A percentile compares a stretch with the other conserved stretches of the same genome.
Conservation (phyloP, 257 asterid genomes). For the Primulina eburnea region DNA sequence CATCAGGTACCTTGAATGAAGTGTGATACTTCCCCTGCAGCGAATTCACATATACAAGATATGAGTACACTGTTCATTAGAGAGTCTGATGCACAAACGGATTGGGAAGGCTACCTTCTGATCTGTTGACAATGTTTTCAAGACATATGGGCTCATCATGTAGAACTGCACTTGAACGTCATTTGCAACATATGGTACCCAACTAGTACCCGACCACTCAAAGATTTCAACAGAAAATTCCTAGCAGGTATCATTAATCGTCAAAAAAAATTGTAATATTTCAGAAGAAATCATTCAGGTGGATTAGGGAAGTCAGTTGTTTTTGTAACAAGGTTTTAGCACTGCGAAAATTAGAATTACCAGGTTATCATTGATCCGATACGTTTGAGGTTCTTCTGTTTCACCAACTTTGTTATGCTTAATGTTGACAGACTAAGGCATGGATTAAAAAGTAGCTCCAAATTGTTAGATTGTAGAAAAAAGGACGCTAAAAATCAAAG, state of each 20-base stretch:
- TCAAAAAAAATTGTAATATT: not conserved
- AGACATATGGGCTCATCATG: conserved; percentile 91
- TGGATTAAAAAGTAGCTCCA: too few species aligned
- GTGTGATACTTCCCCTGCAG: conserved; percentile 67
- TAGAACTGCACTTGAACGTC: conserved; percentile 86
- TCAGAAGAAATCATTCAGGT: not conserved
- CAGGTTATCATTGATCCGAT: conserved; percentile 80
- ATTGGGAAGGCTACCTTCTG: conserved; percentile 46
- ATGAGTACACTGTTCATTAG: conserved; percentile 3
- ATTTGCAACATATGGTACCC: conserved; percentile 77
- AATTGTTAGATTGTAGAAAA: not conserved
- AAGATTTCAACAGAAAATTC: conserved; percentile 67
- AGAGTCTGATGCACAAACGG: not conserved
- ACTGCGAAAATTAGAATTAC: conserved; percentile 28
- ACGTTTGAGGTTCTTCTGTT: conserved; percentile 67
- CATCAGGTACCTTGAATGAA: conserved; percentile 83
- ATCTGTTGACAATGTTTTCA: conserved; percentile 77
- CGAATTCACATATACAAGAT: conserved; percentile 24
- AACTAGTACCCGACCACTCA: conserved; percentile 76
- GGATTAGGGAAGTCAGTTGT: not conserved
- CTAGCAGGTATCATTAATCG: conserved; percentile 33
- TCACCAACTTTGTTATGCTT: conserved; percentile 75
- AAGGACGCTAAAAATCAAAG: not conserved
- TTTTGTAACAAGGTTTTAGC: not conserved
- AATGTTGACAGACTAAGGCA: conserved; percentile 57